Conservation (phyloP, 140 eudicot species). For the Bidens hawaiensis region DNA sequence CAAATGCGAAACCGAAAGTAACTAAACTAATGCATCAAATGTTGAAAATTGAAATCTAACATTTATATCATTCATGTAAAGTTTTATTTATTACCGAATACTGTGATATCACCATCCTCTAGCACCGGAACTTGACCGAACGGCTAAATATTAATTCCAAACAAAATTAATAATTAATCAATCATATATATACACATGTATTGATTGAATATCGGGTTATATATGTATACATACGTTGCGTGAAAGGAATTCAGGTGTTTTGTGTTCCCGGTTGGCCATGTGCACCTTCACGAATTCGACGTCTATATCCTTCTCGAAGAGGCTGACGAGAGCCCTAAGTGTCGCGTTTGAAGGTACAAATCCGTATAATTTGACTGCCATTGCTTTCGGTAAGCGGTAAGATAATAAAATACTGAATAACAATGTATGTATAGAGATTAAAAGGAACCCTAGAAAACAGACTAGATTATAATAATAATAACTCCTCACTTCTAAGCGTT, state of each 20-base stretch:
- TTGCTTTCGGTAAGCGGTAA: no score
- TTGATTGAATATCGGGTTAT: not conserved
- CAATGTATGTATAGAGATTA: no score
- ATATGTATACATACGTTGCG: slow-evolving; percentile 28
- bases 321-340: not conserved
- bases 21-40: no score
- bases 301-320: not conserved
- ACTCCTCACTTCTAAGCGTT: no score
- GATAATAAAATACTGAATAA: no score
- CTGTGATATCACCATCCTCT: slow-evolving; percentile 33
- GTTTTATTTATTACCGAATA: slow-evolving; percentile 29
- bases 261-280: not conserved
- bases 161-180: not conserved
- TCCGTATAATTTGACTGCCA: not conserved
- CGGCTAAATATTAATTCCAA: slow-evolving; percentile 31
- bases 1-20: not conserved
- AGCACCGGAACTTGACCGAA: slow-evolving; percentile 56
- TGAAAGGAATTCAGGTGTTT: slow-evolving; percentile 14
- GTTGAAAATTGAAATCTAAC: no score
- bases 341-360: not conserved
- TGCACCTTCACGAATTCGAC: not conserved
- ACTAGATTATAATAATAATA: no score
- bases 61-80: no score
- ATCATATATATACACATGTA: no score
- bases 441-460: no score